phyloP scores from a whole-genome alignment of 1,284 basidiomycete genomes.

The Fomitopsis betulina region DNA sequence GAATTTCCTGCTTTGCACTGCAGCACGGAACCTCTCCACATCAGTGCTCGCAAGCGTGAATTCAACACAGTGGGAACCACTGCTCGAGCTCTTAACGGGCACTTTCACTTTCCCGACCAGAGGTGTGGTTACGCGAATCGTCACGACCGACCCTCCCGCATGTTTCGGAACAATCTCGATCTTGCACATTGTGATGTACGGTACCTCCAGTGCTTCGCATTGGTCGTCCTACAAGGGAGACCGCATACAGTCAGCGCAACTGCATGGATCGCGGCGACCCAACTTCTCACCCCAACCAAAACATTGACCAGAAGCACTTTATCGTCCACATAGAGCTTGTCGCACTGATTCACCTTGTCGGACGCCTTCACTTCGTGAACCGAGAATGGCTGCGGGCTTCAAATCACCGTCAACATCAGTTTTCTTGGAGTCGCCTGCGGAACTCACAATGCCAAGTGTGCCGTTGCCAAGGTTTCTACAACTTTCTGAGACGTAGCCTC shows the following conservation, averaged over 20 bases:
- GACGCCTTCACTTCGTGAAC: conserved; percentile 37
- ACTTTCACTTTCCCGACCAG: conserved; percentile 1
- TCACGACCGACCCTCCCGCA: not conserved
- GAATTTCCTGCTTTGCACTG: conserved; percentile 38
- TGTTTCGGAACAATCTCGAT: conserved; percentile 32
- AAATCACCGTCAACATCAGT: not conserved
- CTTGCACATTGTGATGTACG: conserved; percentile 37
- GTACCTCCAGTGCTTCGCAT: conserved; percentile 39
- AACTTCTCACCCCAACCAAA: conserved; percentile 32
- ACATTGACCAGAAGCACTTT: conserved; percentile 48
- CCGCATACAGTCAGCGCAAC: conserved; percentile 11
- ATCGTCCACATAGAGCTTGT: conserved; percentile 49
- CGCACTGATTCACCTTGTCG: conserved; percentile 33
- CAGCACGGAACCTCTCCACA: conserved; percentile 34
- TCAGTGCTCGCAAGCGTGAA: conserved; percentile 33
- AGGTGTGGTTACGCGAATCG: not conserved
- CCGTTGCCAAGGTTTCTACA: conserved; percentile 40
- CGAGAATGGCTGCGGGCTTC: conserved; percentile 58
- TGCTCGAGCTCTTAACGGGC: not conserved
- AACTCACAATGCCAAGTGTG: conserved; percentile 42
- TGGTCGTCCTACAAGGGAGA: conserved; percentile 29
- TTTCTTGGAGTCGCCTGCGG: not conserved
- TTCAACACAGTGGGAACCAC: conserved; percentile 12
- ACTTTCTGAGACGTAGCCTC: conserved; percentile 45
- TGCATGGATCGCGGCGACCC: not conserved